Base-by-base conservation (phyloP, 2,329 filamentous ascomycete genomes). In the Cercospora sp. region DNA sequence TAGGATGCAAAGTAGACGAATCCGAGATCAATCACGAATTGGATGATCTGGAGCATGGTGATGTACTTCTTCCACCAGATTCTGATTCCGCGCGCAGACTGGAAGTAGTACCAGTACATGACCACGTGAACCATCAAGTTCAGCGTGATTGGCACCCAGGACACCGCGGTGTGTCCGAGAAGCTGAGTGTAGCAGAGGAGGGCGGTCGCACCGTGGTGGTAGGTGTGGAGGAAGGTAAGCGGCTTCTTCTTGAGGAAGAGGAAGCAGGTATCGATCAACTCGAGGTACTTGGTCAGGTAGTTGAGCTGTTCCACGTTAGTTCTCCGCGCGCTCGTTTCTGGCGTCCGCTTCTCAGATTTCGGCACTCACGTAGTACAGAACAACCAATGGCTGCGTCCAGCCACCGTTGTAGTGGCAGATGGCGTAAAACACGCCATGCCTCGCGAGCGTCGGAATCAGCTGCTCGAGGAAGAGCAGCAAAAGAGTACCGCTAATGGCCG, bases 21-120 rank as follows among this genome's bases (percentile, higher is more conserved):
- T 77, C 92, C 93, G 70, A 98, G 90, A 82, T 97, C 94, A 81
- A 98, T 94, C 80, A 98, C 88, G 84, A 98, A 98, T 81, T 98
- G 94, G 77, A 92, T 89, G 82, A 98, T 98, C 84, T 98, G 94
- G 78, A 97, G 91, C 79, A 94, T 92, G 75, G 94, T 98, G 80
- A 98, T 96, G 91, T 94, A 98, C 84, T 97, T 93, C 91, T 98
- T 98, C 94, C 94, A 98, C 94, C 94, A 97, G 83, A 97, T 95
- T 78, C 90, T 90, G 81, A 98, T 89, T 75, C 95, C 95, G 75
- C 94, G 93, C 65, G 94, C 94, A 78, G 92, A 94, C 87, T 98
- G 94, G 90, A 98, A 98, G 88, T 98, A 98, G 89, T 98, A 98
- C 94, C 94, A 97, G 90, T 98, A 98, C 94, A 98, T 98, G 79